Evolutionary conservation across 2,329 filamentous ascomycete genomes (phyloP), one percentile per base, ranked within the genome.

Genomic region (Trichoderma endophyticum): DNA sequence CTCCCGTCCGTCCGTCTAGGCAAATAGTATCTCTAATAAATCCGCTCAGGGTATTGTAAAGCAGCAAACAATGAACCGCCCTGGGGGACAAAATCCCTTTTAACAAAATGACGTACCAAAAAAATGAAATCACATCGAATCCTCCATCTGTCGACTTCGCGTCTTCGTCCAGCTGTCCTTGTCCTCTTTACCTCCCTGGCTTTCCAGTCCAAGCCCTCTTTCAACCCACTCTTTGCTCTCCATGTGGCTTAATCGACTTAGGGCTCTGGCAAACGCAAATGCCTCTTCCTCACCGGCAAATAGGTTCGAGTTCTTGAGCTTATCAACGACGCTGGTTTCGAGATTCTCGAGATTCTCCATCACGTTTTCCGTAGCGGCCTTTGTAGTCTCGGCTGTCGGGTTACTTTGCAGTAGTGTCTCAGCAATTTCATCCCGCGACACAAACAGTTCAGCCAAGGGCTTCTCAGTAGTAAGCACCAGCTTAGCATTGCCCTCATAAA

Each of bases 271-370:
- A 84, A 99, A 99, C 0, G 96, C 96, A 84, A 99, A 99, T 0
- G 94, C 89, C 83, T 99, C 96, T 84, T 99, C 96, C 72, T 98
- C 96, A 54, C 96, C 96, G 1, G 92, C 93, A 81, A 99, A 99
- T 51, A 98, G 89, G 75, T 89, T 93, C 56, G 91, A 94, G 75
- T 91, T 91, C 84, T 97, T 97, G 77, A 99, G 85, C 81, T 93
- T 91, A 64, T 90, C 87, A 84, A 96, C 87, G 84, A 96, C 95
- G 77, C 92, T 95, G 83, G 94, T 88, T 51, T 94, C 94, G 61
- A 98, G 82, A 78, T 97, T 93, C 77, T 97, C 94, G 61, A 98
- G 82, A 78, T 97, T 93, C 77, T 97, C 94, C 88, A 97, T 93
- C 77, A 97, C 87, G 78, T 89, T 90, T 72, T 92, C 88, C 90